Conservation (phyloP, 1,284 basidiomycete genomes). For the Cutaneotrichosporon arboriforme region DNA sequence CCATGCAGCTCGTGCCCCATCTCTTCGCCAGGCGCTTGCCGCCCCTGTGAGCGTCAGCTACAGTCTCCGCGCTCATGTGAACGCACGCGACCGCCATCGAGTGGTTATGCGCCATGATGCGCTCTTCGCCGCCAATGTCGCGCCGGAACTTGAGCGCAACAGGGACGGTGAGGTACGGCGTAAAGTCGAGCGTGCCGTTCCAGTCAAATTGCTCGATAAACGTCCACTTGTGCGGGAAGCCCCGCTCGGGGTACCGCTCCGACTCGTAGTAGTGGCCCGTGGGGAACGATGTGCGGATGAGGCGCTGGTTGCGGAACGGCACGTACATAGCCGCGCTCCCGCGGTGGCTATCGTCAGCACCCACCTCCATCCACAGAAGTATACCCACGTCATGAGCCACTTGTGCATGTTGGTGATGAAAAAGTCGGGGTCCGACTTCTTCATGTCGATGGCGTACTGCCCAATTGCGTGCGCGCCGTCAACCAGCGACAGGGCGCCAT, state of each 20-base stretch:
- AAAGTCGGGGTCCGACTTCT: constrained; percentile 63
- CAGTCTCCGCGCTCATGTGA: background rate
- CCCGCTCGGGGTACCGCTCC: constrained; percentile 37
- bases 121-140: constrained; percentile 75
- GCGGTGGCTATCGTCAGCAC: constrained; percentile 55
- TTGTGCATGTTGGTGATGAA: constrained; percentile 82
- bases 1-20: constrained; percentile 62
- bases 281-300: constrained; percentile 69
- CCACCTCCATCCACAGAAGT: no score
- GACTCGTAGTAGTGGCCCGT: constrained; percentile 61
- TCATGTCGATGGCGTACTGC: constrained; percentile 55
- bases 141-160: constrained; percentile 69
- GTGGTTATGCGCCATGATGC: constrained; percentile 71
- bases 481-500: constrained; percentile 63
- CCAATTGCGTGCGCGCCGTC: constrained; percentile 84
- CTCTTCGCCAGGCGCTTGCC: constrained; percentile 61
- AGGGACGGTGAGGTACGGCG: constrained; percentile 23
- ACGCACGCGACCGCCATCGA: constrained; percentile 58
- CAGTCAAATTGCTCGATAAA: constrained; percentile 51
- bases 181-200: constrained; percentile 39
- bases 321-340: constrained; percentile 70
- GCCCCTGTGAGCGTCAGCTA: constrained; percentile 50
- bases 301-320: constrained; percentile 67
- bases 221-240: constrained; percentile 35
- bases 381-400: constrained; percentile 57